phyloP scores from a whole-genome alignment of 495 filamentous ascomycete genomes.

The Darksidea phi region DNA sequence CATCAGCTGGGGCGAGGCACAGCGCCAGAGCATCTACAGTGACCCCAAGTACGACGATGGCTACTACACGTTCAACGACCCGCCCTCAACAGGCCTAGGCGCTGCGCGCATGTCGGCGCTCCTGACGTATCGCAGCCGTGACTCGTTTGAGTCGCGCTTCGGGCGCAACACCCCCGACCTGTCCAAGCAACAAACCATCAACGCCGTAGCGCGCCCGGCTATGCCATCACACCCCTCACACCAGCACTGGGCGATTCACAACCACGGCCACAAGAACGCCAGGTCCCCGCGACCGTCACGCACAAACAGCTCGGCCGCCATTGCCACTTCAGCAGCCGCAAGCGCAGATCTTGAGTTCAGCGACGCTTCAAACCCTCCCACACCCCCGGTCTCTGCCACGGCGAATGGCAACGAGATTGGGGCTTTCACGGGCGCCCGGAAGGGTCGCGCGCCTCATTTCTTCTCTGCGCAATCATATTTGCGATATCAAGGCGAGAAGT shows the following conservation, averaged over 20 bases:
- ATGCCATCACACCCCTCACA: conserved; percentile 72
- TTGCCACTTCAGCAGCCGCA: conserved; percentile 4
- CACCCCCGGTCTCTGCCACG: not conserved
- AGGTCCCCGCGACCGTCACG: conserved; percentile 47
- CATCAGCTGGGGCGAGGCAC: conserved; percentile 97
- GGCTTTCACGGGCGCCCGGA: conserved; percentile 32
- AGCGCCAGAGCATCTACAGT: conserved; percentile 95
- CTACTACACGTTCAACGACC: conserved; percentile 73
- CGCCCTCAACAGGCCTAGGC: conserved; percentile 80
- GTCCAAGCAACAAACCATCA: conserved; percentile 73
- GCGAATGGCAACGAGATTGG: conserved; percentile 7
- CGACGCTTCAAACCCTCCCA: conserved; percentile 16
- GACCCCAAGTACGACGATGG: conserved; percentile 98
- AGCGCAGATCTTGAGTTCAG: conserved; percentile 30
- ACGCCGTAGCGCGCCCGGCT: conserved; percentile 58
- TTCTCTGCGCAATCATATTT: conserved; percentile 98
- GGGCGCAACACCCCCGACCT: conserved; percentile 89
- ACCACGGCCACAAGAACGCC: conserved; percentile 77
- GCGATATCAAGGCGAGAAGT: conserved; percentile 95
- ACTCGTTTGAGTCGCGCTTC: conserved; percentile 95
- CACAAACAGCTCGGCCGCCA: conserved; percentile 41
- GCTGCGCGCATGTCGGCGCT: conserved; percentile 96
- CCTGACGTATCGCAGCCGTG: conserved; percentile 90
- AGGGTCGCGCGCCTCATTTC: conserved; percentile 69
- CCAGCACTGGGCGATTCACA: conserved; percentile 91